Conservation (phyloP, 1,284 basidiomycete species). For the Anthracocystis setariae region DNA sequence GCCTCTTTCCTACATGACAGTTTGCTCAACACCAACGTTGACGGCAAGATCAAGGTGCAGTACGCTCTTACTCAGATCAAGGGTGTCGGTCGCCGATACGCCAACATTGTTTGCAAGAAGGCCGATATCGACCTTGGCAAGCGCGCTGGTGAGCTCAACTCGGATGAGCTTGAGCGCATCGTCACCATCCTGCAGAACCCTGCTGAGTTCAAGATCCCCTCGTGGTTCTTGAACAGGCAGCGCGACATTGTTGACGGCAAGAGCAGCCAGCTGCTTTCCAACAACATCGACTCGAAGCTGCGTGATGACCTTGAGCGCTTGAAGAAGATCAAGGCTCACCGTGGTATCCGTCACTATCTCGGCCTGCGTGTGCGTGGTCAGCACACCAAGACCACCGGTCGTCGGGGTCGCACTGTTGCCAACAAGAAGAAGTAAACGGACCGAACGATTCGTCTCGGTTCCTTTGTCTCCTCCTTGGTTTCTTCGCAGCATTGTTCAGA, state of each 20-base stretch:
- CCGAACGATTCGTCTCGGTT: slow-evolving; percentile 6
- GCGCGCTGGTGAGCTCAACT: slow-evolving; percentile 94
- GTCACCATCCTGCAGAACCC: slow-evolving; percentile 99
- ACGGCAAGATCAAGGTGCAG: slow-evolving; percentile 93
- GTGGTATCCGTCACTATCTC: slow-evolving; percentile 98
- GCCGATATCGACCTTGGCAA: slow-evolving; percentile 99
- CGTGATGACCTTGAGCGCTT: slow-evolving; percentile 98
- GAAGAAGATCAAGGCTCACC: slow-evolving; percentile 99
- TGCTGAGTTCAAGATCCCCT: slow-evolving; percentile 98
- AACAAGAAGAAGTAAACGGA: slow-evolving; percentile 67
- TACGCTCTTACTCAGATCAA: slow-evolving; percentile 80
- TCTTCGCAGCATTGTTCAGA: slow-evolving; percentile 34
- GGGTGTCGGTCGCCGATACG: slow-evolving; percentile 98
- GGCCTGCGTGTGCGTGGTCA: slow-evolving; percentile 89
- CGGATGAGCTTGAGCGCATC: slow-evolving; percentile 96
- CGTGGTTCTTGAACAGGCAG: slow-evolving; percentile 99
- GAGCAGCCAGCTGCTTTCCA: slow-evolving; percentile 94
- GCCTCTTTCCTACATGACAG: slow-evolving; percentile 68
- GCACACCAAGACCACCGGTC: slow-evolving; percentile 98
- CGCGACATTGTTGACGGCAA: slow-evolving; percentile 98
- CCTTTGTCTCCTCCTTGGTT: slow-evolving; percentile 16
- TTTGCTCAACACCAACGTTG: slow-evolving; percentile 99
- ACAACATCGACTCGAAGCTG: slow-evolving; percentile 96
- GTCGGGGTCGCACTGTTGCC: slow-evolving; percentile 68
- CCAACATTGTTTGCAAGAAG: slow-evolving; percentile 99